Base-by-base conservation (phyloP, 495 filamentous ascomycete species). In the Podospora pseudoanserina region DNA sequence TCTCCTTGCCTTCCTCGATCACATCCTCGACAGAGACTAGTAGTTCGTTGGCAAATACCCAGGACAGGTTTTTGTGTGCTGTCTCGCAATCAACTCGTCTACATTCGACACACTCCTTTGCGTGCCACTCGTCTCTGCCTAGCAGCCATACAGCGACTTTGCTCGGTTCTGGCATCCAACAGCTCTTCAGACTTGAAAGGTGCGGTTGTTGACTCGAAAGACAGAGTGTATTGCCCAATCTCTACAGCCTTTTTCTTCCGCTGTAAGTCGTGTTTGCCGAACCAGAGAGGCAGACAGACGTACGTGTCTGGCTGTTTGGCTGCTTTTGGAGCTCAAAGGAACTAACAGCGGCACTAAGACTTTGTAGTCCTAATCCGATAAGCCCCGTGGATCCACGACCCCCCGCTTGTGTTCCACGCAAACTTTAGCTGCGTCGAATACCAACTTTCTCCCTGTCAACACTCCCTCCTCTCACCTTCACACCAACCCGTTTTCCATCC, bases 331-430 rank as follows among this genome's bases (percentile, higher is more conserved):
- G 16, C 23, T 58, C 55, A 58, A 26, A 58, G 23, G 55, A 20
- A 18, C 64, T 49, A 49, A 49, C 39, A 49, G 39, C 39, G 39
- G 13, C 39, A 49, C 39, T 49, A 49, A 68, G 58, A 68, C 59
- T 73, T 62, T 68, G 65, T 34, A 54, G 23, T 55, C 58, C 60
- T 67, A 62, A 67, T 68, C 71, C 66, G 71, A 73, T 70, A 70
- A 71, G 68, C 72, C 71, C 64, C 64, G 75, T 77, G 73, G 71
- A 77, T 65, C 71, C 64, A 68, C 55, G 53, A 63, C 58, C 71
- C 69, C 74, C 76, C 76, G 74, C 74, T 73, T 77, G 66, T 74
- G 76, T 72, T 74, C 71, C 75, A 73, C 71, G 76, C 76, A 77
- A 74, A 78, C 71, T 75, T 76, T 76, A 70, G 76, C 72, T 74